Base-by-base conservation (phyloP, 768 basidiomycete species). In the Xanthoconium purpureum region DNA sequence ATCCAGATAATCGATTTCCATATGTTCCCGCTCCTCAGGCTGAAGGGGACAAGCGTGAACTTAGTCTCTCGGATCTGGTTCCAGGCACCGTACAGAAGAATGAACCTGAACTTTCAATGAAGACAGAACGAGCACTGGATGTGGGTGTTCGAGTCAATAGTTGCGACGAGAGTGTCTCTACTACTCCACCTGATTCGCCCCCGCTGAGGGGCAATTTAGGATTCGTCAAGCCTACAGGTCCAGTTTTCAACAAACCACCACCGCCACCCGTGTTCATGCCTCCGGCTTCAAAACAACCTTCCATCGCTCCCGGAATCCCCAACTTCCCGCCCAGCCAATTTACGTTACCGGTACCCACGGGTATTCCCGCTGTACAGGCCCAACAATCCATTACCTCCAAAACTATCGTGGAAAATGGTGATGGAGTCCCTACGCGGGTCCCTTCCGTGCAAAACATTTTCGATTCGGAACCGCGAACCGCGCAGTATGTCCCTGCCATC, bases 11-110 rank as follows among this genome's bases (percentile, higher is more conserved):
- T 18, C 54, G 46, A 32, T 18, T 28, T 11, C 35, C 28, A 3
- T n/a, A 38, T 11, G n/a, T n/a, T 48, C 40, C 56, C 15, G 12
- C 15, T 33, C 15, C 18, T 30, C 55, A 30, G 24, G 36, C n/a
- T 40, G 53, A 59, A 47, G 57, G 54, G 44, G 58, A 38, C 13
- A 65, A 73, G 32, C 71, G 71, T 33, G 78, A 78, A 35, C 70
- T 87, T 47, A 84, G 85, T 63, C 57, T 88, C 28, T 84, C 84
- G 9, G 87, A 89, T 56, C 74, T 88, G n/a, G 78, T 77, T 58
- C 73, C 76, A 67, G 71, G 59, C 71, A 75, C 38, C 65, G 74
- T 44, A 71, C 57, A 38, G 12, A 20, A 2, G 3, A 42, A 40
- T 18, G 47, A 58, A 15, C 35, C 48, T 9, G 67, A 63, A 60